Evolutionary conservation across 2,329 filamentous ascomycete genomes (phyloP), one percentile per base, ranked within the genome.

Genomic region (Penicillium expansum): DNA sequence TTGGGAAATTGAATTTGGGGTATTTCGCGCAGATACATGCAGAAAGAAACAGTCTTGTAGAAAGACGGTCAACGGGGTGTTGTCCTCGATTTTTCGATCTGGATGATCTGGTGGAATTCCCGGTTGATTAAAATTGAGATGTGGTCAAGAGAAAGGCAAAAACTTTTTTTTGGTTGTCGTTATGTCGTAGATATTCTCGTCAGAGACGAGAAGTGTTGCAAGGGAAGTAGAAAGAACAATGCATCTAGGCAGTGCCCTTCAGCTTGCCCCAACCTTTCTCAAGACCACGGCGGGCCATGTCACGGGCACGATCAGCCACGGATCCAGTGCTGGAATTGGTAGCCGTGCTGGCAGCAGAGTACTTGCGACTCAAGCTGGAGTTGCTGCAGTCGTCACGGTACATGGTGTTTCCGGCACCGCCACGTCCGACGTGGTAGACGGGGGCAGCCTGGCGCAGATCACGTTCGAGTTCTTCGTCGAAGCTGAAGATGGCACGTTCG

Each of bases 401-500:
- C 49, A 77, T 68, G 61, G 70, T 71, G 71, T 87, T 87, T 49
- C 83, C 85, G 13, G 80, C 82, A 39, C 85, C 85, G 20, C 84
- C 85, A 43, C 85, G 79, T 42, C 85, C 85, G 61, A 86, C 81
- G 69, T 86, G 83, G 77, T 86, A 87, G 59, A 87, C 80, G 18
- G 85, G 85, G 2, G 84, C 83, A 45, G 80, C 77, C 35, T 81
- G 76, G 55, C 80, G 78, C 60, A 83, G 75, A 58, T 85, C 81
- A 56, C 80, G 80, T 63, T 83, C 79, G 50, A 87, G 79, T 67
- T 87, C 85, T 75, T 87, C 85, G 70, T 87, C 85, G 74, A 87
- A 87, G 72, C 80, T 82, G 79, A 87, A 87, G 70, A 87, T 86
- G 67, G 82, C 79, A 39, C 83, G 79, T 64, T 86, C 81, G 59